Evolutionary conservation across 257 asterid genomes (phyloP), one percentile per base, ranked within the genome.

Genomic region (Jacaranda mimosifolia): DNA sequence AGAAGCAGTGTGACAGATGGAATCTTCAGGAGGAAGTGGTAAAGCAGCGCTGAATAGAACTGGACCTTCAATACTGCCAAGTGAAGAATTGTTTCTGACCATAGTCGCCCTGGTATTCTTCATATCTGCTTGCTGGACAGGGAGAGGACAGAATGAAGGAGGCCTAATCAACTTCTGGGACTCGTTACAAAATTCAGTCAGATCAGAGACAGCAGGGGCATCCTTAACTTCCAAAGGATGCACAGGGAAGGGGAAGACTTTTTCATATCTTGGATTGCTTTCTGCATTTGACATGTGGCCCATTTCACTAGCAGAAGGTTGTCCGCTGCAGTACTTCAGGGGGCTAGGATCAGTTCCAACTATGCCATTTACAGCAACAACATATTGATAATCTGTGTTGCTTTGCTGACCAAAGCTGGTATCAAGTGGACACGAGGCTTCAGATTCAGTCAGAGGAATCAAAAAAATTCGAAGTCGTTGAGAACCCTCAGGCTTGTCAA

Each of bases 391-490:
- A 79, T 80, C 88, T 9, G 88, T 84, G 68, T 84, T 83, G 21
- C 81, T 72, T 75, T 68, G 86, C 77, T 83, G 91, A 62, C 79
- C 66, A 55, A 77, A 40, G 77, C 77, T 83, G 38, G 82, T 68
- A 70, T 85, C 88, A 19, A 73, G 26, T 53, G 83, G 38, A 74
- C 46, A 76, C 7, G 85, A 74, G 74, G 78, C 81, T 68, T 87
- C 94, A 39, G 88, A 82, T 74, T 89, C 94, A 75, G 66, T 65
- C 69, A 78, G 77, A 45, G 97, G 91, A 83, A 91, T 79, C 86
- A 91, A 81, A 75, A 91, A 89, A 26, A 91, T 85, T 39, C 97
- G 90, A n/a, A 87, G 90, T 48, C 97, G 82, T 82, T 87, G 97
- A 72, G 90, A 85, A 71, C 84, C 91, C 6, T 87, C 97, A 49